These are phyloP conservation scores for Lycium barbarum DNA, from an alignment of 257 asterid genomes.

Conservation along the genomic window DNA sequence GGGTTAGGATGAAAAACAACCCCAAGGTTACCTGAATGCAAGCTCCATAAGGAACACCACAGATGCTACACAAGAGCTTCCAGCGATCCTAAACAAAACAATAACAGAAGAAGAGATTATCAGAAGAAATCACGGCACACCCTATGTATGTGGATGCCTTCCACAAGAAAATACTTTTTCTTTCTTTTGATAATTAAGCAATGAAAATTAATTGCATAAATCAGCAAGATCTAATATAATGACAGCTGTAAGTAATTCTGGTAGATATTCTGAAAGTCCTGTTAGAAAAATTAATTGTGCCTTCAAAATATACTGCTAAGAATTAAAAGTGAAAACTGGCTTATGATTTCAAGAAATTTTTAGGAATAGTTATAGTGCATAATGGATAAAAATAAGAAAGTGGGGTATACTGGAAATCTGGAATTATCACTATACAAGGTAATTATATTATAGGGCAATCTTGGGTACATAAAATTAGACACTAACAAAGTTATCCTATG, in stretches of 20 bases:
- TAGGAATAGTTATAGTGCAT: background rate
- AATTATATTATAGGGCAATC: background rate
- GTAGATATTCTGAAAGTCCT: background rate
- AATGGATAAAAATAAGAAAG: background rate
- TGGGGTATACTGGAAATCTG: background rate
- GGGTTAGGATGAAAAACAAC: slow-evolving; percentile 8
- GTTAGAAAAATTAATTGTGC: background rate
- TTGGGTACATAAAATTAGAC: slow-evolving; percentile 11
- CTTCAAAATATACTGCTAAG: background rate
- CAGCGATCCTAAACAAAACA: slow-evolving; percentile 80
- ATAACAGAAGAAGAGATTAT: slow-evolving; percentile 16
- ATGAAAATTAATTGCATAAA: background rate
- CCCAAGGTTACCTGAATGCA: slow-evolving; percentile 83
- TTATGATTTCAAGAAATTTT: background rate
- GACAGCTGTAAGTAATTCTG: slow-evolving; percentile 12
- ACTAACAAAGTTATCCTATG: background rate
- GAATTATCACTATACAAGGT: slow-evolving; percentile 16
- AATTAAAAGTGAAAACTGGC: background rate
- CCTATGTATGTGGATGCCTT: slow-evolving; percentile 11
- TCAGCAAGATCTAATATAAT: background rate
- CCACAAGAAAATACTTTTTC: background rate
- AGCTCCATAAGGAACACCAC: slow-evolving; percentile 94
- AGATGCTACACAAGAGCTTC: slow-evolving; percentile 94
- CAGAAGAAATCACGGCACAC: background rate
- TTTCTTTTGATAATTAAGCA: slow-evolving; percentile 6